These are phyloP conservation scores for Luffa acutangula DNA, from an alignment of 306 rosid genomes.

Conservation along the genomic window DNA sequence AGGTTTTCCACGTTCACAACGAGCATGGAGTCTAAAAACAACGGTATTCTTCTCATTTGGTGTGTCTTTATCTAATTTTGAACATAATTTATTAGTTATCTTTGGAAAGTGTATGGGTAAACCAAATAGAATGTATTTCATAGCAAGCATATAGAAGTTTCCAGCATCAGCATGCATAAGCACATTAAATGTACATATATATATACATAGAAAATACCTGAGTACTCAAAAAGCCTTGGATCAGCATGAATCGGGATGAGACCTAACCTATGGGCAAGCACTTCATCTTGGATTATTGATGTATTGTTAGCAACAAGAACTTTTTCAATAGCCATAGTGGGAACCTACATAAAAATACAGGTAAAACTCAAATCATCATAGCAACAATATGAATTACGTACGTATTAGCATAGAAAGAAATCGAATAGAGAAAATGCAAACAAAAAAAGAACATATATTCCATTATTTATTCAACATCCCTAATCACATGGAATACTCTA, in stretches of 20 bases:
- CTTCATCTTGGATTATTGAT: conserved; percentile 84
- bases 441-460: neutral
- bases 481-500: neutral
- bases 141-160: neutral
- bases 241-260: conserved; percentile 77
- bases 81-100: neutral
- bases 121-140: neutral
- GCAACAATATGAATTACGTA: neutral
- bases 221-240: conserved; percentile 75
- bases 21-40: conserved; percentile 69
- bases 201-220: conserved; percentile 37
- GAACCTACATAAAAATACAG: conserved; percentile 42
- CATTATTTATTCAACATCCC: neutral
- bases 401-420: neutral
- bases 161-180: neutral
- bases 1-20: conserved; percentile 27
- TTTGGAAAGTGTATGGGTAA: neutral
- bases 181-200: neutral
- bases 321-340: conserved; percentile 97
- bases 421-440: neutral
- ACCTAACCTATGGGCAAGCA: conserved; percentile 92
- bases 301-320: conserved; percentile 81
- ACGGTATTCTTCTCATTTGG: conserved; percentile 76
- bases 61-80: conserved; percentile 36
- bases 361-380: neutral